Conservation (phyloP, 257 asterid species). For the Solanum rostratum region DNA sequence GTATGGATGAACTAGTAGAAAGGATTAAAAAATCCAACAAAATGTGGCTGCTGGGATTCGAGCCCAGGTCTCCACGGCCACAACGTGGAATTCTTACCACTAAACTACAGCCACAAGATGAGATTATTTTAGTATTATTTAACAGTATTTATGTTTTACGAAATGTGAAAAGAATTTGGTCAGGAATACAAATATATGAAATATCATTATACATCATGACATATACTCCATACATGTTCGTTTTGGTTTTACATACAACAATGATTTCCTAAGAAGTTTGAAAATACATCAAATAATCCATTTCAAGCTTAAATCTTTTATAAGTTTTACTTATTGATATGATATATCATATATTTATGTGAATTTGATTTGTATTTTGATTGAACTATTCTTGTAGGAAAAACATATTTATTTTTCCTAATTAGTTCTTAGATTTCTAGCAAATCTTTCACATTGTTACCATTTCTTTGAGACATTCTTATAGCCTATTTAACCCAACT, state of each 20-base stretch:
- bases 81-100: constrained; percentile 99
- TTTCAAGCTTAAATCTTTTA: too few relatives aligned
- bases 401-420: neutral
- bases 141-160: too few relatives aligned
- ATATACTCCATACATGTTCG: neutral
- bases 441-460: neutral
- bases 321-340: neutral
- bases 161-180: neutral
- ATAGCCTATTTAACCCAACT: neutral
- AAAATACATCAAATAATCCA: neutral
- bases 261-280: neutral
- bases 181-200: neutral
- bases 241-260: neutral
- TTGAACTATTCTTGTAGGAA: too few relatives aligned
- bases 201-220: neutral
- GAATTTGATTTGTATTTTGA: neutral
- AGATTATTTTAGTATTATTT: too few relatives aligned
- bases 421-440: neutral
- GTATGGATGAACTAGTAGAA: neutral
- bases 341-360: neutral
- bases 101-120: constrained; percentile 78
- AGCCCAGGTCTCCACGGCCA: constrained; percentile 99
- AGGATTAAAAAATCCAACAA: accelerated
- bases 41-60: constrained; percentile 43
- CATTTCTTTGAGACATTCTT: neutral